phyloP scores from a whole-genome alignment of 176 grass and related monocot genomes.

The Puya raimondii region DNA sequence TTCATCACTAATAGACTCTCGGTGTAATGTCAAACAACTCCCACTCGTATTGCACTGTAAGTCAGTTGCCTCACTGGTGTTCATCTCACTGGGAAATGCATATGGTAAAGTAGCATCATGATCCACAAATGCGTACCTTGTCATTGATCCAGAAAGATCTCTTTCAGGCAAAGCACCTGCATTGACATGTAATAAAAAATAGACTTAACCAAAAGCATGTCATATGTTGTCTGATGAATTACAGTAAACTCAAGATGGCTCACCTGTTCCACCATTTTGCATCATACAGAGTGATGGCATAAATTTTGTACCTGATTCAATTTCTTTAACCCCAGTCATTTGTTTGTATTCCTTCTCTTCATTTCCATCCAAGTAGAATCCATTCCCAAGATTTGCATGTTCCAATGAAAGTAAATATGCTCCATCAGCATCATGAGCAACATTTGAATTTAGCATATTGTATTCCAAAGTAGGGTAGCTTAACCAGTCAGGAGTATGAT shows the following conservation, averaged over 20 bases:
- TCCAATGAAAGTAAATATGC: constrained; percentile 7
- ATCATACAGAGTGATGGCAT: constrained; percentile 3
- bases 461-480: neutral
- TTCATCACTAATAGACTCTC: constrained; percentile 14
- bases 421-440: constrained; percentile 21
- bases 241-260: neutral
- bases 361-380: constrained; percentile 16
- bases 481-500: constrained; percentile 13
- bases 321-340: constrained; percentile 18
- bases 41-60: constrained; percentile 35
- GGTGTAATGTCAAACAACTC: constrained; percentile 31
- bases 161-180: constrained; percentile 22
- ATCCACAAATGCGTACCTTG: constrained; percentile 18
- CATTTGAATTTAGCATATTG: constrained; percentile 25
- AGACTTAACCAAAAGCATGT: constrained; percentile 31
- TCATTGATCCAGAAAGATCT: constrained; percentile 23
- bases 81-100: constrained; percentile 22
- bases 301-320: constrained; percentile 30
- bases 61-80: constrained; percentile 29
- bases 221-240: constrained; percentile 5
- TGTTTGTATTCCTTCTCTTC: constrained; percentile 27
- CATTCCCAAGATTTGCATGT: constrained; percentile 24
- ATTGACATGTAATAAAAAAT: constrained; percentile 32
- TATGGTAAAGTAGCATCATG: constrained; percentile 23
- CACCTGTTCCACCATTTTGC: constrained; percentile 8